Evolutionary conservation across 129 eudicot genomes (phyloP).

Genomic region (Pulicaria dysenterica): DNA sequence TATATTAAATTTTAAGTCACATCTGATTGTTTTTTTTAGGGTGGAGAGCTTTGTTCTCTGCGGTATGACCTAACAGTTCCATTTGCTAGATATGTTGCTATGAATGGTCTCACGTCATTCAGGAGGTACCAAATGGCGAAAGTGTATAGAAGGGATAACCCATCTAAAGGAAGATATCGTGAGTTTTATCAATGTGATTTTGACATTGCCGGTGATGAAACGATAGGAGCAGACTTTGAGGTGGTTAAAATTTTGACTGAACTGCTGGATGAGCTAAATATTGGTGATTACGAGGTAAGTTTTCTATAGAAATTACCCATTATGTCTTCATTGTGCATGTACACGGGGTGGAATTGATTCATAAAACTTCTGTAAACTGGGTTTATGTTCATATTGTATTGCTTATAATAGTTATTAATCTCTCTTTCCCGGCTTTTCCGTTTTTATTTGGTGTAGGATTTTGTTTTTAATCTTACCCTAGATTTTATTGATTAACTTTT

Average conservation of each 20-base stretch:
- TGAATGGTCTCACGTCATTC: constrained; percentile 79
- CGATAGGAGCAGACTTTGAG: constrained; percentile 85
- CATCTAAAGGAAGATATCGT: constrained; percentile 93
- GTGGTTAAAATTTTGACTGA: constrained; percentile 72
- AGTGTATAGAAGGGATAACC: constrained; percentile 95
- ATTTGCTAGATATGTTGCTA: constrained; percentile 93
- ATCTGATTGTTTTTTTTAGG: constrained; percentile 50
- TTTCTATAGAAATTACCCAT: neutral
- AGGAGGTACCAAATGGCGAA: constrained; percentile 91
- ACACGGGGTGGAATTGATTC: neutral
- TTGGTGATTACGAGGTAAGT: constrained; percentile 91
- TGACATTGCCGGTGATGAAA: constrained; percentile 89
- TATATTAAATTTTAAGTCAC: neutral
- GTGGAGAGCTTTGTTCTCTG: constrained; percentile 96
- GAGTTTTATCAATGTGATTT: constrained; percentile 98
- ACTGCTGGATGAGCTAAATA: constrained; percentile 75
- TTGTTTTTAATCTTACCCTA: too few relatives aligned
- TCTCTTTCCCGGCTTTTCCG: neutral
- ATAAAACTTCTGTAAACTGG: neutral
- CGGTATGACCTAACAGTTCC: constrained; percentile 97
- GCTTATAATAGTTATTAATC: neutral
- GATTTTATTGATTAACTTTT: too few relatives aligned
- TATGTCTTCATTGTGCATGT: constrained; percentile 18
- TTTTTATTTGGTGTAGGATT: too few relatives aligned
- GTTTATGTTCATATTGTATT: neutral